Percentiles rank a stretch among this genome's conserved stretches.
Conservation (phyloP, 331 rosid species). For the Pyrus hybrid region DNA sequence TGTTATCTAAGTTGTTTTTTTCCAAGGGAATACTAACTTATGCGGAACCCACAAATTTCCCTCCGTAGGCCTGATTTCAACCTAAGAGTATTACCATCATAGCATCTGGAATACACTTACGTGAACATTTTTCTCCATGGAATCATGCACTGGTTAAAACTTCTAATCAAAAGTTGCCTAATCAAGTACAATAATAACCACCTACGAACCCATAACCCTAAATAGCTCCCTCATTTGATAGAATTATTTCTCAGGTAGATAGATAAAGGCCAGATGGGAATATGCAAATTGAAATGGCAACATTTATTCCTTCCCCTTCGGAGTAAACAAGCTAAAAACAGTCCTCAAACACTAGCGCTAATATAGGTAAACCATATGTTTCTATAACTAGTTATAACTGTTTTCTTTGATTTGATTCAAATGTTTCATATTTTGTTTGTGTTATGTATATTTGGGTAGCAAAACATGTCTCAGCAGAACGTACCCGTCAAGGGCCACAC, state of each 20-base stretch:
- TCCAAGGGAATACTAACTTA: not conserved
- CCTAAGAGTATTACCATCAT: not conserved
- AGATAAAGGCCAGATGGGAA: not conserved
- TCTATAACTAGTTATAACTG: slow-evolving; percentile 29
- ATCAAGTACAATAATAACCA: slow-evolving; percentile 8
- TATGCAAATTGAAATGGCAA: slow-evolving; percentile 6
- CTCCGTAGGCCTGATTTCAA: too few species aligned
- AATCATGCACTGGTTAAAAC: not conserved
- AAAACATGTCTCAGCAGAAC: slow-evolving; percentile 18
- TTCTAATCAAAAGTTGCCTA: not conserved
- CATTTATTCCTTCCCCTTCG: slow-evolving; percentile 15
- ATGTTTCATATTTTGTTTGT: slow-evolving; percentile 7
- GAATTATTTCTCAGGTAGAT: slow-evolving; percentile 8
- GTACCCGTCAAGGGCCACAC: too few species aligned
- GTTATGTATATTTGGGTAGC: not conserved
- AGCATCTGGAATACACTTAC: not conserved
- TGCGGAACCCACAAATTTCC: not conserved
- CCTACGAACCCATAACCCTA: slow-evolving; percentile 15
- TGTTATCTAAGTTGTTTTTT: not conserved
- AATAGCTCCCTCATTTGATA: slow-evolving; percentile 10
- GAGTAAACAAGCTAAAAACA: not conserved
- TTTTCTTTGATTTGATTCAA: slow-evolving; percentile 20
- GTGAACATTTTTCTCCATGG: not conserved
- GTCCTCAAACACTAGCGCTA: slow-evolving; percentile 9
- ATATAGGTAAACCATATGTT: slow-evolving; percentile 16